Percentiles rank a stretch among this genome's conserved stretches.
These are phyloP conservation scores for Neurospora sp. DNA, from an alignment of 495 filamentous ascomycete species.

Conservation along the genomic window DNA sequence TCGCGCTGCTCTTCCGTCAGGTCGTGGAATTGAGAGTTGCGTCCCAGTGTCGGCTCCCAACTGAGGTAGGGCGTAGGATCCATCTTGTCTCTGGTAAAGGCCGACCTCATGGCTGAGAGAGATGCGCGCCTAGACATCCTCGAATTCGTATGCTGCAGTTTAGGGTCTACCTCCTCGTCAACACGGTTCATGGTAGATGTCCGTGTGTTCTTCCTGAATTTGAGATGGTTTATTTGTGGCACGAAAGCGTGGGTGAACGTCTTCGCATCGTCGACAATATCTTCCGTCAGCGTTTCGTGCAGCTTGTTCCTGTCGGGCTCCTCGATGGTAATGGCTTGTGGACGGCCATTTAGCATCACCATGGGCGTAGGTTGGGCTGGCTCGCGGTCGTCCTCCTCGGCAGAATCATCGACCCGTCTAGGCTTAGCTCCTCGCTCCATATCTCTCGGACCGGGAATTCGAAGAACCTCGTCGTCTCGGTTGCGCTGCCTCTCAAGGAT, in stretches of 20 bases:
- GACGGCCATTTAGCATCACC: slow-evolving; percentile 21
- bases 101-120: slow-evolving; percentile 20
- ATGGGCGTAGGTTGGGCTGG: neutral
- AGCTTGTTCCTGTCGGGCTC: slow-evolving; percentile 40
- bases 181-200: slow-evolving; percentile 6
- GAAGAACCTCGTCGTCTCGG: slow-evolving; percentile 56
- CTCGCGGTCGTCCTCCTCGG: slow-evolving; percentile 13
- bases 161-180: slow-evolving; percentile 4
- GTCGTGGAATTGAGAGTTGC: slow-evolving; percentile 86
- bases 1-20: slow-evolving; percentile 83
- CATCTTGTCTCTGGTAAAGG: slow-evolving; percentile 34
- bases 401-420: slow-evolving; percentile 36
- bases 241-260: slow-evolving; percentile 20
- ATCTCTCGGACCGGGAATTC: slow-evolving; percentile 81
- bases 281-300: slow-evolving; percentile 17
- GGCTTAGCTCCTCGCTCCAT: slow-evolving; percentile 71
- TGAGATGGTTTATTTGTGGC: slow-evolving; percentile 14
- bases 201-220: slow-evolving; percentile 20
- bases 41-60: slow-evolving; percentile 82
- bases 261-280: slow-evolving; percentile 24
- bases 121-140: slow-evolving; percentile 20
- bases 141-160: slow-evolving; percentile 3
- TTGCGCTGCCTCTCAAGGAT: slow-evolving; percentile 80
- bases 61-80: slow-evolving; percentile 74
- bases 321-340: slow-evolving; percentile 54